Evolutionary conservation across 2,329 filamentous ascomycete genomes (phyloP).

Genomic region (Cordyceps cicadae): DNA sequence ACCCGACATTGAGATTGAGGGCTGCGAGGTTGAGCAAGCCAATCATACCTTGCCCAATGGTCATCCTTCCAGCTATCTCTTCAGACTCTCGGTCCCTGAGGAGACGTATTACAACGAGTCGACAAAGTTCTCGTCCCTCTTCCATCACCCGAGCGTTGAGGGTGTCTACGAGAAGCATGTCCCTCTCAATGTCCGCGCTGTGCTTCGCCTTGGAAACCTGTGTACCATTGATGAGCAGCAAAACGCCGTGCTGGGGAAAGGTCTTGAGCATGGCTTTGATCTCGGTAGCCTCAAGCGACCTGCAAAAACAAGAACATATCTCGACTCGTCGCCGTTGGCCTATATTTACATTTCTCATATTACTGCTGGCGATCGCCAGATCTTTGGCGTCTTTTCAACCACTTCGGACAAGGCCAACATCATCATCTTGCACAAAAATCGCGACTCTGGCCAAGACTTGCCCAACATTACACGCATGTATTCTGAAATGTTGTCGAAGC

Average conservation of each 20-base stretch:
- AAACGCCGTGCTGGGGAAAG: slow-evolving; percentile 82
- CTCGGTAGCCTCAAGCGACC: slow-evolving; percentile 65
- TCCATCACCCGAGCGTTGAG: slow-evolving; percentile 90
- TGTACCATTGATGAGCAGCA: slow-evolving; percentile 92
- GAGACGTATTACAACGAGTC: slow-evolving; percentile 78
- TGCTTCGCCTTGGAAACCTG: slow-evolving; percentile 80
- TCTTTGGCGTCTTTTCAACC: slow-evolving; percentile 90
- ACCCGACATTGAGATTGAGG: slow-evolving; percentile 78
- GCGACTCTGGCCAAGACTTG: slow-evolving; percentile 69
- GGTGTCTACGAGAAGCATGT: slow-evolving; percentile 95
- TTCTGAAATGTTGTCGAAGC: slow-evolving; percentile 60
- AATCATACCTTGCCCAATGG: slow-evolving; percentile 91
- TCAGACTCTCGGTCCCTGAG: slow-evolving; percentile 86
- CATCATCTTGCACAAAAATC: slow-evolving; percentile 74
- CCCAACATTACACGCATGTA: slow-evolving; percentile 91
- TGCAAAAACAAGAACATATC: slow-evolving; percentile 58
- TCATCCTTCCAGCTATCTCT: slow-evolving; percentile 86
- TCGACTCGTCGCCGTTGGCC: slow-evolving; percentile 63
- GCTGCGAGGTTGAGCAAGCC: slow-evolving; percentile 85
- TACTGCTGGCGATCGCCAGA: slow-evolving; percentile 78
- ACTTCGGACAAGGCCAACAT: slow-evolving; percentile 72
- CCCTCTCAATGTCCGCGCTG: slow-evolving; percentile 74
- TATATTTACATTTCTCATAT: slow-evolving; percentile 95
- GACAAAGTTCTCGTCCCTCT: slow-evolving; percentile 72
- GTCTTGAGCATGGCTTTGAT: slow-evolving; percentile 89